Evolutionary conservation across 2,329 filamentous ascomycete genomes (phyloP), one percentile per base, ranked within the genome.

Genomic region (Talaromyces sp.): DNA sequence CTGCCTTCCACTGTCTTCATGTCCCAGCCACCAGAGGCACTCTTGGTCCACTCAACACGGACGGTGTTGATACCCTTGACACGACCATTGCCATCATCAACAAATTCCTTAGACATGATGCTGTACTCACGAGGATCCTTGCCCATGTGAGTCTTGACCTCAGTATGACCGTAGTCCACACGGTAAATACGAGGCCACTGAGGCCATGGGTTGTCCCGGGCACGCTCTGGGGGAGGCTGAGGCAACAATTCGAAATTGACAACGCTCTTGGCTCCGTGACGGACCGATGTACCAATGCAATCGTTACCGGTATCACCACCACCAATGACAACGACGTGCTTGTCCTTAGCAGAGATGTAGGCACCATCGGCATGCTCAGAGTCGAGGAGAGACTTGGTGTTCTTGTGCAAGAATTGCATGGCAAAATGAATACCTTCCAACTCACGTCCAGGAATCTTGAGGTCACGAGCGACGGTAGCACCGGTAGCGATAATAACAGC

Each of bases 161-260:
- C 93, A 16, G 89, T 89, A 82, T 98, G 93, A 62, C 93, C 93
- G 73, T 98, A 98, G 79, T 98, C 93, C n/a, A 97, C 91, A 70
- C 93, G 92, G 84, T 96, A 97, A 76, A 97, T 93, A 72, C 93
- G 91, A 63, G 93, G 93, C 93, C 93, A 98, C 80, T 97, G 93
- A 9, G 93, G 93, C 93, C 93, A 98, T 66, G 93, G 93, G 83
- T 98, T 98, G 79, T 97, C 93, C 66, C 87, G 86, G 67, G 91
- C 92, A 79, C 93, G 92, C 83, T 96, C 89, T 64, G 90, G 86
- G 7, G 93, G 92, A 69, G 93, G 93, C 79, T 97, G 92, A 33
- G 93, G 93, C 66, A 98, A 84, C 63, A 98, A 83, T 82, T 98
- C 93, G 70, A 98, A 97, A 85, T 98, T 97, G 79, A 90, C 90